Evolutionary conservation across 2,329 filamentous ascomycete species (phyloP).

Genomic region (Xylariales sp.): DNA sequence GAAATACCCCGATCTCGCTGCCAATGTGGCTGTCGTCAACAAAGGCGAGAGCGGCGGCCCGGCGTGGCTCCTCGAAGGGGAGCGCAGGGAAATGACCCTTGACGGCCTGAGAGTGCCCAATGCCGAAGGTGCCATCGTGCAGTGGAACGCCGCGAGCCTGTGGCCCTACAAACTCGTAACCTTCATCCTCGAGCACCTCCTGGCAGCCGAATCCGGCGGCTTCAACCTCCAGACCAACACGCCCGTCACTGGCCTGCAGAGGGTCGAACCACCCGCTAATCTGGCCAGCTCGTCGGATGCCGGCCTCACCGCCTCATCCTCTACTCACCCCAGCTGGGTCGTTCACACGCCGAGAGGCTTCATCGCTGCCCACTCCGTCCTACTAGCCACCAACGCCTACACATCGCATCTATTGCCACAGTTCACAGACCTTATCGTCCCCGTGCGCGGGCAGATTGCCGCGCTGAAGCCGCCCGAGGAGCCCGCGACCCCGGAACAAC

Average conservation of each 20-base stretch:
- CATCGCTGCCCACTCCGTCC: conserved; percentile 57
- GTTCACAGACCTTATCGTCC: conserved; percentile 69
- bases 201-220: conserved; percentile 29
- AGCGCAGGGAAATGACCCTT: conserved; percentile 32
- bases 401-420: conserved; percentile 69
- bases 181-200: conserved; percentile 61
- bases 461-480: conserved; percentile 54
- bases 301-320: too few species aligned
- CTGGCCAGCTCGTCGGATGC: conserved; percentile 6
- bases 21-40: conserved; percentile 37
- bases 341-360: conserved; percentile 66
- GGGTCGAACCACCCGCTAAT: conserved; percentile 13
- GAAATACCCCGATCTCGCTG: conserved; percentile 53
- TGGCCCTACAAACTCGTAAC: conserved; percentile 85
- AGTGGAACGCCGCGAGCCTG: conserved; percentile 60
- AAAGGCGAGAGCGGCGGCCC: conserved; percentile 18
- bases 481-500: conserved; percentile 1
- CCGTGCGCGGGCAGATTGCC: conserved; percentile 70
- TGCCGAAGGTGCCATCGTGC: conserved; percentile 61
- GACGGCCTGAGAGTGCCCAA: conserved; percentile 48
- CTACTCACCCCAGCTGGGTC: conserved; percentile 44
- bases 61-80: conserved; percentile 15
- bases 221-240: conserved; percentile 77
- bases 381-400: conserved; percentile 82
- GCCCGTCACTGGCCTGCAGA: conserved; percentile 50